phyloP scores from a whole-genome alignment of 1,284 basidiomycete genomes.

The Leccinum huronense region DNA sequence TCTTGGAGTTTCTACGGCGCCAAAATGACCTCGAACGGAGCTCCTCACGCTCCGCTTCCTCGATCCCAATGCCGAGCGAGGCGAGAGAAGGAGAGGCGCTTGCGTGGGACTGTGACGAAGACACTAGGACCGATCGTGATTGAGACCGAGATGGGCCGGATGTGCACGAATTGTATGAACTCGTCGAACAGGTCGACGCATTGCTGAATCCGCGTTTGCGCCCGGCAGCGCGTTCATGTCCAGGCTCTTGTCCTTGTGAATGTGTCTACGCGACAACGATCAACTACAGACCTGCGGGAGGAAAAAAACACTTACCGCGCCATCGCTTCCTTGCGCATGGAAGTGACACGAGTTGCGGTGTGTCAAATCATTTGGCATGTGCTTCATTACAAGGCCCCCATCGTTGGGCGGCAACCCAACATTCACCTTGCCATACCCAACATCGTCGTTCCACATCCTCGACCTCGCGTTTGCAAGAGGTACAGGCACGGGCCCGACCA shows the following conservation, averaged over 20 bases:
- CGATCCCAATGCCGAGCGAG: conserved; percentile 28
- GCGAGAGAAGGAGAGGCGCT: conserved; percentile 22
- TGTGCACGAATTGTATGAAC: conserved; percentile 25
- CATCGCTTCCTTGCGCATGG: conserved; percentile 2
- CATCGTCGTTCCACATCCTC: not conserved
- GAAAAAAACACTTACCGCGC: conserved; percentile 13
- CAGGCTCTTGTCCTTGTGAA: conserved; percentile 7
- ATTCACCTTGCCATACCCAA: conserved; percentile 4
- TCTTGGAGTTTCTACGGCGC: conserved; percentile 17
- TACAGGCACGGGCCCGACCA: conserved; percentile 14
- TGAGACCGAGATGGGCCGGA: conserved; percentile 23
- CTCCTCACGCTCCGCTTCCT: conserved; percentile 27
- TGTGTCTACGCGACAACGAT: conserved; percentile 3
- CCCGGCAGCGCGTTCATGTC: not conserved
- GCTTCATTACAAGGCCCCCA: not conserved
- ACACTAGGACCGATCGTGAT: conserved; percentile 17
- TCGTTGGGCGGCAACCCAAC: conserved; percentile 2
- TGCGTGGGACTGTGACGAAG: conserved; percentile 23
- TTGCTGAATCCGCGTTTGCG: conserved; percentile 24
- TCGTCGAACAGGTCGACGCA: conserved; percentile 20
- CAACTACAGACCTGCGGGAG: not conserved
- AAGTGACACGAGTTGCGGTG: conserved; percentile 2
- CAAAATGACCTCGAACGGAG: conserved; percentile 24
- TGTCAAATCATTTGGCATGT: not conserved
- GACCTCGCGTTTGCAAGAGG: conserved; percentile 2